Base-by-base conservation (phyloP, 1,284 basidiomycete genomes). In the Cryptococcus sp. region DNA sequence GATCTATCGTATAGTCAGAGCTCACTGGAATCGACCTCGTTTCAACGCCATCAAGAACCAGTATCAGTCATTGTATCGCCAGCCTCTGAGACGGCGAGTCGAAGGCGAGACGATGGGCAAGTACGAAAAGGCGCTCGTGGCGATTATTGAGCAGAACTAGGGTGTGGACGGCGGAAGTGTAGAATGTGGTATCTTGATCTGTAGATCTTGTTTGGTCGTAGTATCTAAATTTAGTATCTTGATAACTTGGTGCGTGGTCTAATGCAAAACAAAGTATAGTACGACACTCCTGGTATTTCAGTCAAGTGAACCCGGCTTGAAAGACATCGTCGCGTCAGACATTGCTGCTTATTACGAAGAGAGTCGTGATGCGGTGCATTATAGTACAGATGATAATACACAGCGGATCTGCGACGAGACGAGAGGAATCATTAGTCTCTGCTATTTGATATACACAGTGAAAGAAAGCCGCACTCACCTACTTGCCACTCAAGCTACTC, bases 21-120 rank as follows among this genome's bases (percentile, higher is more conserved):
- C 54, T 20, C 77, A 78, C 61, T 80, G 78, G 78, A 74, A 78
- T 65, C 58, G 73, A 52, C 73, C 69, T 6, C 64, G 76, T 29
- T 80, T 76, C 58, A 63, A 58, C 25, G 72, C 73, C 22, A 71
- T 79, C 65, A 80, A 80, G 70, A 58, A 64, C 39, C 67, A 73
- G 51, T 80, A 73, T 59, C 66, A 77, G 51, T 52, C 58, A 25
- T 63, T 53, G 53, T 77, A 79, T 59, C 60, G 68, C 16, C 65
- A 68, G 50, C 61, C 63, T 8, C 63, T 80, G 25, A 58, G 63
- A 34, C 51, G 58, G 6, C 57, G 73, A 22, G 74, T 80, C 34
- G 73, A 78, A 64, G 69, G 76, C 40, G 78, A 79, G 68, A 80
- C 78, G 38, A 68, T 65, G 44, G 77, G 77, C 45, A 79, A 80